These are phyloP conservation scores for Scheffersomyces segobiensis DNA, from an alignment of 1,139 yeast genomes.

Conservation along the genomic window DNA sequence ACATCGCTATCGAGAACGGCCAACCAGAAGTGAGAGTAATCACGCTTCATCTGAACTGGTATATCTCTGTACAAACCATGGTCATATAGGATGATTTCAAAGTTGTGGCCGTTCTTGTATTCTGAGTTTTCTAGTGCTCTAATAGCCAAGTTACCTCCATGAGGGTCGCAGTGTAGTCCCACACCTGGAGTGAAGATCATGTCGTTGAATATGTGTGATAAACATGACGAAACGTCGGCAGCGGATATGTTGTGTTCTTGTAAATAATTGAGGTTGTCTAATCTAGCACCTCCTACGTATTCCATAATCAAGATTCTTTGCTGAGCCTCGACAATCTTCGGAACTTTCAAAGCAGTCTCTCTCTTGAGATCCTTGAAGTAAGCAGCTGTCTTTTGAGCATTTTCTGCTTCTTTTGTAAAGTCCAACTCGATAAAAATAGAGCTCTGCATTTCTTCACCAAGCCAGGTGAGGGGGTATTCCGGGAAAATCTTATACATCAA, in stretches of 20 bases:
- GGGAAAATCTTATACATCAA: conserved; percentile 82
- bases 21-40: conserved; percentile 91
- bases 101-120: conserved; percentile 59
- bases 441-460: conserved; percentile 84
- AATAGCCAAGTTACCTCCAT: conserved; percentile 93
- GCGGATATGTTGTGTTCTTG: conserved; percentile 65
- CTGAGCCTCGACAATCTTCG: conserved; percentile 66
- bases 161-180: conserved; percentile 96
- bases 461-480: conserved; percentile 90
- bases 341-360: conserved; percentile 78
- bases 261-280: conserved; percentile 73
- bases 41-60: conserved; percentile 71
- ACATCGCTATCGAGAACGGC: conserved; percentile 75
- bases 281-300: conserved; percentile 74
- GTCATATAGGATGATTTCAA: conserved; percentile 89
- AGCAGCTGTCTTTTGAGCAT: conserved; percentile 66
- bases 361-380: conserved; percentile 60
- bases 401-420: conserved; percentile 81
- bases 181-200: conserved; percentile 95
- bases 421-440: conserved; percentile 89
- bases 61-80: conserved; percentile 92
- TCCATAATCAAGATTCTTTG: conserved; percentile 86
- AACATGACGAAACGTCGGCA: conserved; percentile 77
- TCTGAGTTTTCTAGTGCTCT: conserved; percentile 38
- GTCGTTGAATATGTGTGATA: conserved; percentile 86